These are phyloP conservation scores for Tetratostichococcus sp. DNA, from an alignment of 139 green algal species.

Conservation along the genomic window DNA sequence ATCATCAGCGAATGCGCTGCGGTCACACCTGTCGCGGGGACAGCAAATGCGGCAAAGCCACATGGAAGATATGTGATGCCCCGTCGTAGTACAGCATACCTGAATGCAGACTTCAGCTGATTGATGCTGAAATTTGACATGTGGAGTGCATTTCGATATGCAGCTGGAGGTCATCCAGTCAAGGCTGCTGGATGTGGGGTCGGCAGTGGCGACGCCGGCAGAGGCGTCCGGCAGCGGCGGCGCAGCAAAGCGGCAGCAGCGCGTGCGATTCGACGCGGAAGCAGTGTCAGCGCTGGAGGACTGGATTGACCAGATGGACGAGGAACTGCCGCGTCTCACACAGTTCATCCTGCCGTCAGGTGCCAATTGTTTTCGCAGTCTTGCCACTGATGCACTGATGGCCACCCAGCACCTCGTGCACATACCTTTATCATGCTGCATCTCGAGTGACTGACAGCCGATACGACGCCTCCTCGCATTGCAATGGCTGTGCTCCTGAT, in stretches of 20 bases:
- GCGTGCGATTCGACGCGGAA: conserved; percentile 54
- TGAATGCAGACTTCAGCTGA: too few relatives aligned
- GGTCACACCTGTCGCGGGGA: too few relatives aligned
- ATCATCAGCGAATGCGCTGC: too few relatives aligned
- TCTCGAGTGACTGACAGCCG: too few relatives aligned
- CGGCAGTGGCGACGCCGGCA: conserved; percentile 81
- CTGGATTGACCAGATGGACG: conserved; percentile 86
- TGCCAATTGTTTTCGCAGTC: conserved; percentile 1
- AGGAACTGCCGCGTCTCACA: conserved; percentile 70
- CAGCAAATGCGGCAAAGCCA: too few relatives aligned
- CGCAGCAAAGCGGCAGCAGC: conserved; percentile 60
- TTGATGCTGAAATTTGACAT: neutral
- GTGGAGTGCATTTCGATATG: neutral
- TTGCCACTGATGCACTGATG: neutral
- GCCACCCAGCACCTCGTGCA: too few relatives aligned
- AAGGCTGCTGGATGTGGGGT: conserved; percentile 87
- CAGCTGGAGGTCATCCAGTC: conserved; percentile 84
- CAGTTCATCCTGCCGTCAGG: conserved; percentile 94
- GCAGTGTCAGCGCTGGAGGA: conserved; percentile 58
- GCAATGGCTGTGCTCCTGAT: neutral
- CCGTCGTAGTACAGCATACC: too few relatives aligned
- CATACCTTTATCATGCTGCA: too few relatives aligned
- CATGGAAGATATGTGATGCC: neutral
- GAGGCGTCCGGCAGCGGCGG: conserved; percentile 26
- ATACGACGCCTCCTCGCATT: too few relatives aligned